These are phyloP conservation scores for Xylogone sp. DNA, from an alignment of 2,329 filamentous ascomycete species.

Conservation along the genomic window DNA sequence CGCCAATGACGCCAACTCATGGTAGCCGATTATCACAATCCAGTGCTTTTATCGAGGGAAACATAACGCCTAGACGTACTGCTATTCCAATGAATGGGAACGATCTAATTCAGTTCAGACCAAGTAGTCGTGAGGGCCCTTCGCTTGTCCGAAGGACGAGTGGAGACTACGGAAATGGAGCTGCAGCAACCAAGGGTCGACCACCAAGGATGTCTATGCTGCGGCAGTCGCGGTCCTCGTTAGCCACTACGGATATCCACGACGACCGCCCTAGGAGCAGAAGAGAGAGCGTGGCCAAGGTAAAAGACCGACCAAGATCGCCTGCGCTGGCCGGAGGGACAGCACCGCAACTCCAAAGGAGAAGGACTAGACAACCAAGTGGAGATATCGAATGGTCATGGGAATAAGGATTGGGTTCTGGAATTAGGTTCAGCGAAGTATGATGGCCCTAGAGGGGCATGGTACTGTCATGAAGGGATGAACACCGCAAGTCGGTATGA, in stretches of 20 bases:
- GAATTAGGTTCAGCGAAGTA: background rate
- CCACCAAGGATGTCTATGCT: slow-evolving; percentile 28
- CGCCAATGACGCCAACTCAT: slow-evolving; percentile 26
- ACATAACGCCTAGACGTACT: slow-evolving; percentile 28
- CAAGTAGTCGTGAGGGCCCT: slow-evolving; percentile 23
- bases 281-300: slow-evolving; percentile 15
- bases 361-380: slow-evolving; percentile 24
- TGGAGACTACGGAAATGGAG: slow-evolving; percentile 17
- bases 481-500: background rate
- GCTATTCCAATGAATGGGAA: slow-evolving; percentile 45
- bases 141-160: slow-evolving; percentile 21
- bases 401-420: background rate
- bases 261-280: slow-evolving; percentile 8
- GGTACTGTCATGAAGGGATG: background rate
- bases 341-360: slow-evolving; percentile 22
- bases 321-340: slow-evolving; percentile 13
- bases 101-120: slow-evolving; percentile 23
- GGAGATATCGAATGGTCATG: slow-evolving; percentile 30
- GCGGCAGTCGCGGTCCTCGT: slow-evolving; percentile 23
- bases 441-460: background rate
- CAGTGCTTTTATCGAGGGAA: slow-evolving; percentile 25
- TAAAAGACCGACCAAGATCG: slow-evolving; percentile 17
- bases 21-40: slow-evolving; percentile 17
- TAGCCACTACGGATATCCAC: slow-evolving; percentile 18
- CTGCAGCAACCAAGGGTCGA: slow-evolving; percentile 22